phyloP scores from a whole-genome alignment of 495 filamentous ascomycete genomes.

The Penicillium ucsense region DNA sequence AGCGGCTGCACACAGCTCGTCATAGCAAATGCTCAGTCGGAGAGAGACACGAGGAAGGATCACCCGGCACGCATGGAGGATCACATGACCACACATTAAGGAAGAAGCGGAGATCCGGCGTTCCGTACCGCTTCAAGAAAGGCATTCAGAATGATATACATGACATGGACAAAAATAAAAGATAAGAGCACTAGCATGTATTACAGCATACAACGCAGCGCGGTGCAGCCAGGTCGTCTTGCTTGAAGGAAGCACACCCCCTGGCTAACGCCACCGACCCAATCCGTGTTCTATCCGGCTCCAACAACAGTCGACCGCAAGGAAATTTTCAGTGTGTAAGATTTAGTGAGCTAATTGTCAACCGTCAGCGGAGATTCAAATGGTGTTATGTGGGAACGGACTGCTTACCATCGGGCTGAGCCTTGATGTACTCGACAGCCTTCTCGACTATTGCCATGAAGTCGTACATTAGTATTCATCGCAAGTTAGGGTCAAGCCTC shows the following conservation, averaged over 20 bases:
- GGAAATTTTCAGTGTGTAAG: slow-evolving; percentile 20
- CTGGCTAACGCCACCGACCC: slow-evolving; percentile 24
- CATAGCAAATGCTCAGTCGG: too few relatives aligned
- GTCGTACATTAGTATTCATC: slow-evolving; percentile 7
- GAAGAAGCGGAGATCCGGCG: slow-evolving; percentile 2
- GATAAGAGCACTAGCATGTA: slow-evolving; percentile 30
- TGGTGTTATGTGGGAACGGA: neutral
- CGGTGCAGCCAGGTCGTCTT: slow-evolving; percentile 13
- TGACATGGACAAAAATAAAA: slow-evolving; percentile 26
- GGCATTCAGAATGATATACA: slow-evolving; percentile 42
- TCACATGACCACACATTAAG: neutral
- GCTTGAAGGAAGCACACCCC: slow-evolving; percentile 12
- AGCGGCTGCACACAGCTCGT: too few relatives aligned
- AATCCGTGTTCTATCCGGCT: slow-evolving; percentile 32
- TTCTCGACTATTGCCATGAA: slow-evolving; percentile 61
- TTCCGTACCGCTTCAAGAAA: slow-evolving; percentile 17
- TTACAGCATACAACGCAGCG: slow-evolving; percentile 33
- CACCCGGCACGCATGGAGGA: too few relatives aligned
- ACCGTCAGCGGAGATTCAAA: slow-evolving; percentile 8
- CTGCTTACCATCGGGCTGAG: slow-evolving; percentile 72
- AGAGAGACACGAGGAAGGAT: too few relatives aligned
- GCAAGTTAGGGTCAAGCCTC: neutral
- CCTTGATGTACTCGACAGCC: slow-evolving; percentile 90
- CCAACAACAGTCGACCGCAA: slow-evolving; percentile 14
- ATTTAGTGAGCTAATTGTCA: slow-evolving; percentile 31